Percentiles rank a stretch among this genome's conserved stretches.
Conservation (phyloP, 176 grass and related monocot species). For the Saccharum spontaneum region DNA sequence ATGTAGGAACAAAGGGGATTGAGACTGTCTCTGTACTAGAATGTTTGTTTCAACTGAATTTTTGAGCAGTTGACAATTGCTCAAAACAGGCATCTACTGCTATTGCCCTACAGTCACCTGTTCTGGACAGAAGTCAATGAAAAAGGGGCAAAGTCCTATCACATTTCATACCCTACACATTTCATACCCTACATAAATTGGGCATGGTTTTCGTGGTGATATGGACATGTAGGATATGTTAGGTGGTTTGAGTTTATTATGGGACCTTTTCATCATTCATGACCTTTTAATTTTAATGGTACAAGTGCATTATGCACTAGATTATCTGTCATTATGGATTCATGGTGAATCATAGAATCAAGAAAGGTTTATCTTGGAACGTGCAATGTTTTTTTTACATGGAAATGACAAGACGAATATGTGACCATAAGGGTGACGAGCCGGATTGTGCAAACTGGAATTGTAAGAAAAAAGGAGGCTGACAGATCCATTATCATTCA, state of each 20-base stretch:
- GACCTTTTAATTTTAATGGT: neutral
- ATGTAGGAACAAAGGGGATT: neutral
- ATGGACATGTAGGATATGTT: neutral
- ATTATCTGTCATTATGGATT: neutral
- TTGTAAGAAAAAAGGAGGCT: neutral
- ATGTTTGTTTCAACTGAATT: conserved; percentile 17
- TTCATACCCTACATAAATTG: neutral
- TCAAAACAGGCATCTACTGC: neutral
- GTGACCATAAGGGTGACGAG: neutral
- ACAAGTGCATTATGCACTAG: neutral
- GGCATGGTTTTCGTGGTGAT: neutral
- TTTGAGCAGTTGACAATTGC: neutral
- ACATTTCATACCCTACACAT: neutral
- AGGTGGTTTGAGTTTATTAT: neutral
- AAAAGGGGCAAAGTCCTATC: neutral
- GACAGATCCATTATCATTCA: neutral
- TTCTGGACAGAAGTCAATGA: neutral
- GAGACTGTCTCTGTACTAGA: neutral
- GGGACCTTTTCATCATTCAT: neutral
- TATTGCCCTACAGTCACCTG: neutral
- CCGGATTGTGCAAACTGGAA: neutral
- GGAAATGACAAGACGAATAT: neutral
- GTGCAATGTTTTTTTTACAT: neutral
- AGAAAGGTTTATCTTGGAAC: neutral
- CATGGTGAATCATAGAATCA: neutral